A percentile compares a stretch with the other conserved stretches of the same genome.
phyloP scores from a whole-genome alignment of 2,329 filamentous ascomycete species.

The Ophiostoma ulmi region DNA sequence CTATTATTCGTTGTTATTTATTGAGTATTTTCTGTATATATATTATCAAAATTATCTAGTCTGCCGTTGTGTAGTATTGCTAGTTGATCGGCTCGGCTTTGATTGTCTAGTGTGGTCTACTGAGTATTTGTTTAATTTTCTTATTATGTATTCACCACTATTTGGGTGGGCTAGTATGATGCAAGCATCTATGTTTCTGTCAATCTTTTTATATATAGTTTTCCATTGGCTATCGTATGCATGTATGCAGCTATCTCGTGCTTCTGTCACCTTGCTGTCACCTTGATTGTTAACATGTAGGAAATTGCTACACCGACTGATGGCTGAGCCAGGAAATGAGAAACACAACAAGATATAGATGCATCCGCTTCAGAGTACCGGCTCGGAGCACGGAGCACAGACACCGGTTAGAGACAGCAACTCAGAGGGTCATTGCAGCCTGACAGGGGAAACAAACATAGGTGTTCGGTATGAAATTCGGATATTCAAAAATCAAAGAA shows the following conservation, averaged over 20 bases:
- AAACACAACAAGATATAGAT: not conserved
- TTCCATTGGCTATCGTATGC: not conserved
- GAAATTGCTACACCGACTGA: not conserved
- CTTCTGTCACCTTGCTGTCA: not conserved
- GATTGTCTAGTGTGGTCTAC: not conserved
- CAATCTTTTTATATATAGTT: not conserved
- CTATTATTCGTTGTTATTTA: not conserved
- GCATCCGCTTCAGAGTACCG: not conserved
- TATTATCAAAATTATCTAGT: not conserved
- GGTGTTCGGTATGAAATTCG: not conserved
- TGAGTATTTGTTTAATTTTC: not conserved
- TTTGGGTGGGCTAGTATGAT: not conserved
- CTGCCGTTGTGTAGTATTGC: not conserved
- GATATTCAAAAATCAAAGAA: not conserved
- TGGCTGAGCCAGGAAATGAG: not conserved
- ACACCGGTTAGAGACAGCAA: not conserved
- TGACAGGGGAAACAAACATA: not conserved
- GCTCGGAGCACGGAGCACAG: not conserved
- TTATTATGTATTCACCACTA: not conserved
- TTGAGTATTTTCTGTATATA: not conserved
- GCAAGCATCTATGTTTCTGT: not conserved
- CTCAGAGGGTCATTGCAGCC: not conserved
- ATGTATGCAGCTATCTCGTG: not conserved
- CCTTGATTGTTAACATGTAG: not conserved
- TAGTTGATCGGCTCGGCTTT: conserved; percentile 4